These are phyloP conservation scores for Terana coerulea DNA, from an alignment of 768 basidiomycete genomes.

Conservation along the genomic window DNA sequence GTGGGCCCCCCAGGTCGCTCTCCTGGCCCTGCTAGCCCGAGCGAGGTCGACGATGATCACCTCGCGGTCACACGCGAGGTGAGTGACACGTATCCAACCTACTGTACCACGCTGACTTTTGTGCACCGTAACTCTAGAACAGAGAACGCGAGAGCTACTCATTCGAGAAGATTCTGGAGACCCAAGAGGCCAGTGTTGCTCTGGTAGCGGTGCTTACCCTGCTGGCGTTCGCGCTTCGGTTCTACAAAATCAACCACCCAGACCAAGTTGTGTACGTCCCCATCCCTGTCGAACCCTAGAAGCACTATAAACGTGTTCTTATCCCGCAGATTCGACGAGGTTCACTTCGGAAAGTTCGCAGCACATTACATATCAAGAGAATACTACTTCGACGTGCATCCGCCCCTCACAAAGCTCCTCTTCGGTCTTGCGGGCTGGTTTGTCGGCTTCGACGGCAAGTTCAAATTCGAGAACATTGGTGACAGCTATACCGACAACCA, in stretches of 20 bases:
- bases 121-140: conserved; percentile 24
- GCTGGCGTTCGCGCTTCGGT: conserved; percentile 78
- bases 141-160: conserved; percentile 45
- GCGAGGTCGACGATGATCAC: conserved; percentile 14
- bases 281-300: background rate
- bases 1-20: background rate
- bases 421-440: conserved; percentile 95
- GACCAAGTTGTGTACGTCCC: conserved; percentile 87
- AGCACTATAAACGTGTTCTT: conserved; percentile 9
- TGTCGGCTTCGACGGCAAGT: conserved; percentile 92
- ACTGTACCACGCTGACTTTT: background rate
- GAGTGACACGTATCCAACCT: conserved; percentile 14
- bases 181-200: conserved; percentile 54
- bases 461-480: conserved; percentile 92
- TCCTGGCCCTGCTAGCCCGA: background rate
- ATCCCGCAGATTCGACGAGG: conserved; percentile 82
- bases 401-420: conserved; percentile 93
- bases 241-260: conserved; percentile 93
- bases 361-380: conserved; percentile 88
- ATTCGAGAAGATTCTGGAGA: conserved; percentile 60
- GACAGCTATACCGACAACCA: conserved; percentile 84
- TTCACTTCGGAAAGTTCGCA: conserved; percentile 98
- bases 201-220: conserved; percentile 65
- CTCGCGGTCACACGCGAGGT: conserved; percentile 1
- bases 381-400: conserved; percentile 99